Conservation (phyloP, 140 eudicot species). For the Flaveria floridana region DNA sequence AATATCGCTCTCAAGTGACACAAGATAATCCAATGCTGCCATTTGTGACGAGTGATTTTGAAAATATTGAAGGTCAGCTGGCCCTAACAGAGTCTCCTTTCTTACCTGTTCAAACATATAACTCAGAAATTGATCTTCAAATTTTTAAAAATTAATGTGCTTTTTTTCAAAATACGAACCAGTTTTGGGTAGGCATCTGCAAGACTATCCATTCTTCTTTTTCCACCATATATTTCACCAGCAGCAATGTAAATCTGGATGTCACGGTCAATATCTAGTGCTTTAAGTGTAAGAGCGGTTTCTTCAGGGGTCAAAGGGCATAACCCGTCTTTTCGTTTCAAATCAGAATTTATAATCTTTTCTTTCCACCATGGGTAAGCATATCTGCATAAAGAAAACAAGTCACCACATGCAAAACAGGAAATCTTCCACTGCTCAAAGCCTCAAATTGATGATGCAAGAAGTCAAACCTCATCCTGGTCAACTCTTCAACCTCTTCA, state of each 20-base stretch:
- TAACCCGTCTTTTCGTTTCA: conserved; percentile 80
- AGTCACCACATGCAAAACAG: conserved; percentile 14
- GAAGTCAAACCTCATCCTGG: conserved; percentile 75
- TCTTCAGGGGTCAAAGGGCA: conserved; percentile 98
- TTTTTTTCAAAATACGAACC: conserved; percentile 44
- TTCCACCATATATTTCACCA: conserved; percentile 90
- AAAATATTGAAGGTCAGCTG: conserved; percentile 70
- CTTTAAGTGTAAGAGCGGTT: conserved; percentile 77
- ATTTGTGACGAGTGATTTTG: conserved; percentile 95
- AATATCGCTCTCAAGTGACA: conserved; percentile 88
- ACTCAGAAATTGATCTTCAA: neutral
- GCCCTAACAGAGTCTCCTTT: conserved; percentile 84
- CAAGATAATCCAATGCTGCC: conserved; percentile 95
- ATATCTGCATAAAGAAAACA: conserved; percentile 46
- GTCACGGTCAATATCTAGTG: conserved; percentile 72
- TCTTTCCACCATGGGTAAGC: conserved; percentile 99
- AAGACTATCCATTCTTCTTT: conserved; percentile 74
- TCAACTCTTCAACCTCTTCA: conserved; percentile 82
- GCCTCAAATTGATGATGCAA: neutral
- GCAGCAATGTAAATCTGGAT: conserved; percentile 94
- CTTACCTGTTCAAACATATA: conserved; percentile 57
- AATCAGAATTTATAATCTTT: conserved; percentile 76
- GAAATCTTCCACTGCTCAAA: conserved; percentile 2
- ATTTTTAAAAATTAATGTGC: neutral
- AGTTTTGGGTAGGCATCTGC: conserved; percentile 69